Conservation (phyloP, 2,329 filamentous ascomycete genomes). For the Paracoccidioides brasiliensis region DNA sequence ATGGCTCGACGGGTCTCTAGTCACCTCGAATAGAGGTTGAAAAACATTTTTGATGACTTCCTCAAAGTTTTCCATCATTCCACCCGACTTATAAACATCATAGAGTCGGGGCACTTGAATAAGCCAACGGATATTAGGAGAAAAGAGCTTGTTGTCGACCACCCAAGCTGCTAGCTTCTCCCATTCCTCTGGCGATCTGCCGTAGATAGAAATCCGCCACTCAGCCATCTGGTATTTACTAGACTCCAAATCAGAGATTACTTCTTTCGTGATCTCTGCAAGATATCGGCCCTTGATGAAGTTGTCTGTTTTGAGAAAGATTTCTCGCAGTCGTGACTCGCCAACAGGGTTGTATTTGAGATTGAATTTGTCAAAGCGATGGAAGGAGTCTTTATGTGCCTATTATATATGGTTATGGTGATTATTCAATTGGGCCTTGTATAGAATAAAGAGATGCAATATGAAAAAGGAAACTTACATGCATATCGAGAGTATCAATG, state of each 20-base stretch:
- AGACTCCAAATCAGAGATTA: conserved; percentile 90
- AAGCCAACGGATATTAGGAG: conserved; percentile 93
- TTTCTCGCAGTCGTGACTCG: conserved; percentile 89
- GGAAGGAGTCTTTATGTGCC: conserved; percentile 95
- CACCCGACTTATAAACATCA: conserved; percentile 85
- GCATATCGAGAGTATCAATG: conserved; percentile 98
- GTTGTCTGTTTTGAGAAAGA: conserved; percentile 97
- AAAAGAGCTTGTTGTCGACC: conserved; percentile 94
- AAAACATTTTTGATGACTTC: conserved; percentile 86
- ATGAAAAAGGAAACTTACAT: conserved; percentile 44
- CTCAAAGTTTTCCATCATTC: conserved; percentile 78
- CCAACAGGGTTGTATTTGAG: conserved; percentile 97
- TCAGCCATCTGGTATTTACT: conserved; percentile 99
- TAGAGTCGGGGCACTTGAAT: conserved; percentile 90
- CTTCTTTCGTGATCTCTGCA: conserved; percentile 95
- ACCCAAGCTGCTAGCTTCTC: conserved; percentile 97
- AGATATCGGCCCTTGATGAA: conserved; percentile 91
- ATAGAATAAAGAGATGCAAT: not conserved
- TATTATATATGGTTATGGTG: conserved; percentile 21
- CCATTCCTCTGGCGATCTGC: conserved; percentile 85
- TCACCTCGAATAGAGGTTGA: conserved; percentile 87
- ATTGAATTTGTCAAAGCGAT: conserved; percentile 99
- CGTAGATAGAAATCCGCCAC: conserved; percentile 97
- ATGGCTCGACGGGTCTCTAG: conserved; percentile 70
- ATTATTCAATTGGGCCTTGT: not conserved